Conservation (phyloP, 2,329 filamentous ascomycete genomes). For the Cercospora berteroae region DNA sequence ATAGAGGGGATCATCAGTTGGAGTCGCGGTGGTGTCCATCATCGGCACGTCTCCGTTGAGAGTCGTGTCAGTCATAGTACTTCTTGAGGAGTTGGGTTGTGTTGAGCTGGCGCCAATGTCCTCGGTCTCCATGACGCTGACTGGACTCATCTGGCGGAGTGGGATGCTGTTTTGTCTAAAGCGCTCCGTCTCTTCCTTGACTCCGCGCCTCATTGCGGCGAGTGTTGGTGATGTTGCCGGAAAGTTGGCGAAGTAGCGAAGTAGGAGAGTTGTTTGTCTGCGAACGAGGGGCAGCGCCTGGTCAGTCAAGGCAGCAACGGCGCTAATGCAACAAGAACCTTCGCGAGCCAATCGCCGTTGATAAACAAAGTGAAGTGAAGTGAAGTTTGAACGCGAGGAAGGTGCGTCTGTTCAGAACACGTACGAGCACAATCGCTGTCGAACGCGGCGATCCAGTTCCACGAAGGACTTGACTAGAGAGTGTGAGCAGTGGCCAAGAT, state of each 20-base stretch:
- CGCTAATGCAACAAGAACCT: not conserved
- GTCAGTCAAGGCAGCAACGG: not conserved
- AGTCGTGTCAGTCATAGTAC: not conserved
- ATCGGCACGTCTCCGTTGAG: not conserved
- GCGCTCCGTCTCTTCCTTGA: slow-evolving; percentile 5
- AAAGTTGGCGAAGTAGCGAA: not conserved
- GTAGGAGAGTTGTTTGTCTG: slow-evolving; percentile 1
- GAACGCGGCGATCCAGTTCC: slow-evolving; percentile 17
- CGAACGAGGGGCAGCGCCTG: not conserved
- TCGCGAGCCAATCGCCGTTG: not conserved
- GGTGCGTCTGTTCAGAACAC: not conserved
- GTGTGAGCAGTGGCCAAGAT: slow-evolving; percentile 31
- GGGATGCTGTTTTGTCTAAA: not conserved
- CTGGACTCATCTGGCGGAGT: not conserved
- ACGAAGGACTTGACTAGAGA: slow-evolving; percentile 29
- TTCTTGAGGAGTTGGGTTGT: not conserved
- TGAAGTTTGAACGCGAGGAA: not conserved
- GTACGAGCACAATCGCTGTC: slow-evolving; percentile 12
- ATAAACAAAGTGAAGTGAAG: slow-evolving; percentile 1
- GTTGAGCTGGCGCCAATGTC: not conserved
- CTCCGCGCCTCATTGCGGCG: not conserved
- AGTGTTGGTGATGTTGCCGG: not conserved
- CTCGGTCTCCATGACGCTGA: not conserved
- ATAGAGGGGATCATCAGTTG: slow-evolving; percentile 37
- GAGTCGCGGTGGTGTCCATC: not conserved